Evolutionary conservation across 208 protist genomes (phyloP).

Genomic region (Strigomonas culicis): DNA sequence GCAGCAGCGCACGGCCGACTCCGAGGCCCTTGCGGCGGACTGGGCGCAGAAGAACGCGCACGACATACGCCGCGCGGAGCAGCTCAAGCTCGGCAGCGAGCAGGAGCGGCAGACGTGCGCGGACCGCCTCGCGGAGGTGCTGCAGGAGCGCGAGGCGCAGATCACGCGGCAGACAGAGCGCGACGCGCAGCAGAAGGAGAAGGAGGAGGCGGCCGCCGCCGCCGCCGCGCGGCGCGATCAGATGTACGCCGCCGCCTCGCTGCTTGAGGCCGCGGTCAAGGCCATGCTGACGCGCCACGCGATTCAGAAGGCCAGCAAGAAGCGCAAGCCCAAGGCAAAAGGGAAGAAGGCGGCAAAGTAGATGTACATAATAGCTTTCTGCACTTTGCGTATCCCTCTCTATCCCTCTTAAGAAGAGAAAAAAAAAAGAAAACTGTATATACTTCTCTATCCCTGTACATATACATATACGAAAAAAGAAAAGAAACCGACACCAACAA

Average conservation of each 20-base stretch:
- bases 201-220: slow-evolving; percentile 26
- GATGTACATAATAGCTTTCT: background rate
- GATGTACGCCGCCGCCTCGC: slow-evolving; percentile 69
- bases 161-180: slow-evolving; percentile 48
- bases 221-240: slow-evolving; percentile 34
- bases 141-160: slow-evolving; percentile 48
- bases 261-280: slow-evolving; percentile 76
- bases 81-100: slow-evolving; percentile 76
- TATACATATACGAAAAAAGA: slow-evolving; percentile 1
- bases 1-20: slow-evolving; percentile 53
- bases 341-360: background rate
- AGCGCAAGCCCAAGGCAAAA: slow-evolving; percentile 31
- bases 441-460: background rate
- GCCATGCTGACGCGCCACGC: slow-evolving; percentile 78
- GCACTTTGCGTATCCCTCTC: background rate
- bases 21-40: slow-evolving; percentile 60
- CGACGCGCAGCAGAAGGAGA: slow-evolving; percentile 25
- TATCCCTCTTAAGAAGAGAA: background rate
- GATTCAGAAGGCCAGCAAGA: slow-evolving; percentile 75
- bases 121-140: slow-evolving; percentile 57
- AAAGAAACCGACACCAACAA: background rate
- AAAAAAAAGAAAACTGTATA: background rate
- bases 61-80: slow-evolving; percentile 74
- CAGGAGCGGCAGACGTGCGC: slow-evolving; percentile 71
- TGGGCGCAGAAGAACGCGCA: slow-evolving; percentile 80